Evolutionary conservation across 1,284 basidiomycete species (phyloP), one percentile per base, ranked within the genome.

Genomic region (Naganishia sp.): DNA sequence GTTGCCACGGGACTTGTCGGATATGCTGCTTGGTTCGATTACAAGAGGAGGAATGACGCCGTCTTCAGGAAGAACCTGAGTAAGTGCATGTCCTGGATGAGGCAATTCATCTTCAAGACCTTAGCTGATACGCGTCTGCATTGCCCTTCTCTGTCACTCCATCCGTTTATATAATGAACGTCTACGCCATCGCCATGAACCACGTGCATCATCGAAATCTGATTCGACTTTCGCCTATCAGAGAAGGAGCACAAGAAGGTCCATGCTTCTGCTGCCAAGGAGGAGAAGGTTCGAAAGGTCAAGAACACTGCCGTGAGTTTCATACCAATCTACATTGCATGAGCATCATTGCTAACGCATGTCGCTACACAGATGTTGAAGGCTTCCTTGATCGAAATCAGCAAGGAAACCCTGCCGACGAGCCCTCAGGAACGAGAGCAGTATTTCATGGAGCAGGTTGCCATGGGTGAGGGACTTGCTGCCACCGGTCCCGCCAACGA

Each of bases 1-100:
- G 80, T 87, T 54, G 75, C 83, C 44, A 83, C 86, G 31, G 86
- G 87, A 57, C 75, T 89, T 49, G 79, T 89, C 60, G 90, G 87
- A 21, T 96, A 95, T 78, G 90, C 88, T 44, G 83, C 87, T 66
- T 98, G 94, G 82, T 99, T 98, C 77, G 95, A 99, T 85, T 89
- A 96, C 84, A 90, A 87, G 82, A 88, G 95, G 66, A 86, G 93
- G 74, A 93, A 90, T 78, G 92, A 97, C 77, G 80, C 84, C 46
- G 83, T 84, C 15, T 99, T 99, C 86, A 87, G 95, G 79, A 93
- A 88, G 82, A 86, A 86, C 78, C 85, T 99, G 69, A 87, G 93
- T 91, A 79, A 72, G 92, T 86, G 25, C 15, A 1, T 18, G 5
- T 25, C 9, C 55, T 3, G 49, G 5, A 11, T 43, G 2, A 31